Evolutionary conservation across 768 basidiomycete genomes (phyloP), one percentile per base, ranked within the genome.

Genomic region (Saitozyma podzolica): DNA sequence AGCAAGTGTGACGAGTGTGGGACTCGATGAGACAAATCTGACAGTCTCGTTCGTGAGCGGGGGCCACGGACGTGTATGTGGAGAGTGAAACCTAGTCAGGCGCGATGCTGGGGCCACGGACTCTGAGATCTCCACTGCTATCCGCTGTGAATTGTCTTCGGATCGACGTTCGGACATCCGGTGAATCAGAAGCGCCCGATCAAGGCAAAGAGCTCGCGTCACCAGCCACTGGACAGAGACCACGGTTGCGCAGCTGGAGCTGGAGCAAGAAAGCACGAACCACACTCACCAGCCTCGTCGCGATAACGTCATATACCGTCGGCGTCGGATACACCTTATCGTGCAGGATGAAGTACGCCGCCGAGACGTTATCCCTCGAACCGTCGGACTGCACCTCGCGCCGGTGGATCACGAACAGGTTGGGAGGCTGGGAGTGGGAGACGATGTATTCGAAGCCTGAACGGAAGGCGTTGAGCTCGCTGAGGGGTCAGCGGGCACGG

Each of bases 381-480:
- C 70, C 75, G 19, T 62, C 59, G 4, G 51, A 43, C 13, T 63
- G 61, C 11, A 47, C 45, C 45, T 47, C 45, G 11, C 45, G 45
- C 45, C 45, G 45, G n/a, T 47, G 45, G n/a, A 47, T 47, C n/a
- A 47, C 45, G n/a, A 47, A 47, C 2, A 47, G 45, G 13, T 11
- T 17, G 11, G 45, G 45, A 13, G 45, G 45, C 13, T 13, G 69
- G 16, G 68, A 45, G 52, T 76, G 75, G 2, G 72, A 56, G 40
- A 76, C 53, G 41, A 73, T 56, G 51, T 74, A 76, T 65, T 76
- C 75, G 62, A 75, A 75, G 9, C 74, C 74, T 5, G 61, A 58
- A 4, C 54, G 64, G 64, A 75, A 73, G 8, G 63, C 63, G n/a
- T 59, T 61, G 6, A 75, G 61, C 45, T 69, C 69, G 40, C 74